Evolutionary conservation across 2,329 filamentous ascomycete species (phyloP).

Genomic region (Catunica adiposa): DNA sequence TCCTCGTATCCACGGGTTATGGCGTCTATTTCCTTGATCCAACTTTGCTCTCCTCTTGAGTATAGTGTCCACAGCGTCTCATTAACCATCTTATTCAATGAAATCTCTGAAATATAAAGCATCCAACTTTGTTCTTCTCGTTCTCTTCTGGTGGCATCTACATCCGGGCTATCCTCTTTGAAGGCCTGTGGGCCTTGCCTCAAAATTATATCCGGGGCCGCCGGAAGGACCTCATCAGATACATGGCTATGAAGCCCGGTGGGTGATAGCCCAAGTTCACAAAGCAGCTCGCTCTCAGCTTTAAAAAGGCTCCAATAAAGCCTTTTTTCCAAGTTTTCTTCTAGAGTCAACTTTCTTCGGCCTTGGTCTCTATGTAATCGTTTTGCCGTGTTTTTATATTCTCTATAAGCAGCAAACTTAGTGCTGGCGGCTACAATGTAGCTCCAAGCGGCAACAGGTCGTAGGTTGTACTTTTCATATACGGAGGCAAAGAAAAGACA

Average conservation of each 20-base stretch:
- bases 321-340: not conserved
- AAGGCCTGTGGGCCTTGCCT: not conserved
- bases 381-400: not conserved
- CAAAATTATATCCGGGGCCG: not conserved
- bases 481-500: not conserved
- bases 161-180: not conserved
- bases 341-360: not conserved
- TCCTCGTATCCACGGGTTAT: not conserved
- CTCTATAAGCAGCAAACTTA: not conserved
- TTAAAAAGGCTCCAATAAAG: not conserved
- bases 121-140: not conserved
- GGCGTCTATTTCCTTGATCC: not conserved
- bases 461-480: not conserved
- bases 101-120: not conserved
- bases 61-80: not conserved
- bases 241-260: not conserved
- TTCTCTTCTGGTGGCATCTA: not conserved
- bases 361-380: not conserved
- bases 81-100: not conserved
- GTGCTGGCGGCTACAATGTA: not conserved
- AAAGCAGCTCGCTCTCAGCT: not conserved
- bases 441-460: not conserved
- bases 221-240: not conserved
- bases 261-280: not conserved
- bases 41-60: not conserved